Evolutionary conservation across 108 stramenopile species (phyloP).

Genomic region (Cyclotella baltica): DNA sequence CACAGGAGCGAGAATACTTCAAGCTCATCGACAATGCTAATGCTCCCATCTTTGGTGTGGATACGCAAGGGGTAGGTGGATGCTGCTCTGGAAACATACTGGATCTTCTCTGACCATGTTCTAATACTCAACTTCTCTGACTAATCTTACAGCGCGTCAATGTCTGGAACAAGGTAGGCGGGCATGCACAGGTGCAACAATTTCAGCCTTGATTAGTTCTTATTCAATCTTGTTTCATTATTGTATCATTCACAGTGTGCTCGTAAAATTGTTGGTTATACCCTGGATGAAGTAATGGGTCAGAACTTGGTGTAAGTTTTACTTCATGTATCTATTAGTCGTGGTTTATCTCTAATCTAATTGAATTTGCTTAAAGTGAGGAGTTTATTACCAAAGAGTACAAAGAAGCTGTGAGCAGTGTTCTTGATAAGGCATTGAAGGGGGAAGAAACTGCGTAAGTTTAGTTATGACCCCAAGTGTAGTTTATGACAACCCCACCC

Average conservation of each 20-base stretch:
- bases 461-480: no score
- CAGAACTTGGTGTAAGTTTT: conserved; percentile 22
- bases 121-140: not conserved
- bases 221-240: no score
- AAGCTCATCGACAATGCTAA: conserved; percentile 76
- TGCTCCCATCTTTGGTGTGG: conserved; percentile 82
- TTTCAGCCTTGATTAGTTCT: no score
- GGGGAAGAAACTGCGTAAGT: conserved; percentile 72
- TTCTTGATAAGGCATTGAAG: conserved; percentile 59
- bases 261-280: conserved; percentile 37
- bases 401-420: conserved; percentile 37
- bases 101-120: not conserved
- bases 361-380: not conserved
- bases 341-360: not conserved
- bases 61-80: conserved; percentile 47
- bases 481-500: no score
- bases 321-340: no score
- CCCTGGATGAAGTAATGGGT: conserved; percentile 42
- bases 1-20: conserved; percentile 38
- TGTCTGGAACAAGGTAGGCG: conserved; percentile 60
- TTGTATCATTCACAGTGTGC: conserved; percentile 22
- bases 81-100: not conserved
- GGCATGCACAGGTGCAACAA: no score
- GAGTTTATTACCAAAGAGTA: conserved; percentile 43
- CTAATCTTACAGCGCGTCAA: conserved; percentile 42